Conservation (phyloP, 345 rosid species). For the Syzygium aqueum region DNA sequence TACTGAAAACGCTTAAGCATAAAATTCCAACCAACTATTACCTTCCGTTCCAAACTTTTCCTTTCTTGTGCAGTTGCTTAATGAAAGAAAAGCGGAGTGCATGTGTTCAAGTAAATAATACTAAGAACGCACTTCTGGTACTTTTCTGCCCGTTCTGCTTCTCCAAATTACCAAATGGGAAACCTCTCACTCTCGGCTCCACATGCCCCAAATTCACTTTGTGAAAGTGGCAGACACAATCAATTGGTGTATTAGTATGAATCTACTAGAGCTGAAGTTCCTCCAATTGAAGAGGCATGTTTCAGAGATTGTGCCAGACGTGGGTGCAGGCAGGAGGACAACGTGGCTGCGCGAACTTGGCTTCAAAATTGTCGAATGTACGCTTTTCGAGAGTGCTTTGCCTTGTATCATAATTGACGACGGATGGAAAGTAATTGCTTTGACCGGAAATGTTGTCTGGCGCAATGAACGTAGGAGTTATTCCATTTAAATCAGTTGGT, state of each 20-base stretch:
- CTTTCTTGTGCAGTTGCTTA: constrained; percentile 24
- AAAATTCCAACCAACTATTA: constrained; percentile 2
- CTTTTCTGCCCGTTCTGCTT: neutral
- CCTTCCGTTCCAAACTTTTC: neutral
- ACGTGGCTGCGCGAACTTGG: neutral
- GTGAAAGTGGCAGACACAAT: neutral
- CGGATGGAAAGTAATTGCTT: neutral
- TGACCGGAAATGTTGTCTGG: neutral
- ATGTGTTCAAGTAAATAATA: constrained; percentile 21
- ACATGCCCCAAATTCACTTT: neutral
- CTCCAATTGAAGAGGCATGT: neutral
- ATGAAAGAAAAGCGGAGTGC: constrained; percentile 33
- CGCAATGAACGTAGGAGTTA: neutral
- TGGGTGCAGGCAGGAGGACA: neutral
- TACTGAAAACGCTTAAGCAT: neutral
- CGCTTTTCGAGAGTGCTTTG: neutral
- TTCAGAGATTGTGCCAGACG: neutral
- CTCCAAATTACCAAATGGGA: neutral
- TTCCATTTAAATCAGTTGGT: neutral
- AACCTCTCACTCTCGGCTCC: neutral
- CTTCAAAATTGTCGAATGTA: neutral
- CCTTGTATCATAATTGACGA: neutral
- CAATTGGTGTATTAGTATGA: neutral
- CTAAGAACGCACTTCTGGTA: neutral
- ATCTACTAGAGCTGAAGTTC: neutral